A percentile compares a stretch with the other conserved stretches of the same genome.
These are phyloP conservation scores for Pseudocercospora crystallina DNA, from an alignment of 2,329 filamentous ascomycete species.

Conservation along the genomic window DNA sequence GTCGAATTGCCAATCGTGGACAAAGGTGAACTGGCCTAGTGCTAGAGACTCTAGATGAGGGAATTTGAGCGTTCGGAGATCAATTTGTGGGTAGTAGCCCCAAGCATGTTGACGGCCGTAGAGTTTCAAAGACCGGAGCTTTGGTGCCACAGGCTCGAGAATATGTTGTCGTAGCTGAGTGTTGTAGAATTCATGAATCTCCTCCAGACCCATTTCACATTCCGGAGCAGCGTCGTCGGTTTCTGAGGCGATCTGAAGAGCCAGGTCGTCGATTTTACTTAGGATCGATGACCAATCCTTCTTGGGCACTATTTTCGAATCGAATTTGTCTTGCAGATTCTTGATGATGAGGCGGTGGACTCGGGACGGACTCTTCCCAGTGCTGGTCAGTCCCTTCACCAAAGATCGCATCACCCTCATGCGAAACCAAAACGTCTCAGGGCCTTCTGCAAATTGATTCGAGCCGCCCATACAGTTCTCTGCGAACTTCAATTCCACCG, in stretches of 20 bases:
- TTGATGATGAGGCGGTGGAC: background rate
- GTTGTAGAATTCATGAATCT: conserved; percentile 1
- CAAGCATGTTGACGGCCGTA: conserved; percentile 24
- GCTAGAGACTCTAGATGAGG: conserved; percentile 42
- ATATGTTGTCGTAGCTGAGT: background rate
- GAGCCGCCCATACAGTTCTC: too few relatives aligned
- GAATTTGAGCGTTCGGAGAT: conserved; percentile 37
- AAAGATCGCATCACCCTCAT: too few relatives aligned
- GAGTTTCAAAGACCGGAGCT: background rate
- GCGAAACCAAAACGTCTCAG: too few relatives aligned
- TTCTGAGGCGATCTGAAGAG: background rate
- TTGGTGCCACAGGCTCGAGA: background rate
- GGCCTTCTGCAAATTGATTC: too few relatives aligned
- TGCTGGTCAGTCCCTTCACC: too few relatives aligned
- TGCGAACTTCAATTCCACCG: too few relatives aligned
- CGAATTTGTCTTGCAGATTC: conserved; percentile 1
- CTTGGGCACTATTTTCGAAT: background rate
- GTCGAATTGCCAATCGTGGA: conserved; percentile 47
- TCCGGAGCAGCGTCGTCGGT: background rate
- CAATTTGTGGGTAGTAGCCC: conserved; percentile 43
- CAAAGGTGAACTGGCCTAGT: conserved; percentile 45
- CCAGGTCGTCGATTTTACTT: background rate
- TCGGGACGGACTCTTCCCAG: too few relatives aligned
- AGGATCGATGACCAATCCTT: background rate
- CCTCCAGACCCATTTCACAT: background rate